A percentile compares a stretch with the other conserved stretches of the same genome.
Conservation (phyloP, 139 green algal genomes). For the Edaphochlamys debaryana region DNA sequence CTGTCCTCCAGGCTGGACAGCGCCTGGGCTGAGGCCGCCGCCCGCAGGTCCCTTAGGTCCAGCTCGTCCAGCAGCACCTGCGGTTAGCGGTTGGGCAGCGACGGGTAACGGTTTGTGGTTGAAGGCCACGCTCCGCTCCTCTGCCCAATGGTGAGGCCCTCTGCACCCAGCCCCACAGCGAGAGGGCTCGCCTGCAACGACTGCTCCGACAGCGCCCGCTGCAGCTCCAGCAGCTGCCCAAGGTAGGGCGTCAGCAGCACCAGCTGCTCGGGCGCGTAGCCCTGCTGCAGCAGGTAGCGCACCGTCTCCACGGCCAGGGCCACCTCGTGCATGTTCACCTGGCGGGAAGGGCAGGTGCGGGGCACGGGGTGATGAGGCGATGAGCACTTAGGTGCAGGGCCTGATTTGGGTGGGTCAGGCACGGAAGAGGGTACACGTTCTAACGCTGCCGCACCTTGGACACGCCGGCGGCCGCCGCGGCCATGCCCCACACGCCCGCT, state of each 20-base stretch:
- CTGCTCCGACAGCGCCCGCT: conserved; percentile 37
- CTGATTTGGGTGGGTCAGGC: too few relatives aligned
- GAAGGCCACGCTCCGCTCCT: too few relatives aligned
- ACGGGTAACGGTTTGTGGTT: too few relatives aligned
- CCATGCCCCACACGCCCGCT: conserved; percentile 11
- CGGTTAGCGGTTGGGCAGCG: too few relatives aligned
- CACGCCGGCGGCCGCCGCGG: conserved; percentile 20
- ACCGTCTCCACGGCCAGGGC: conserved; percentile 59
- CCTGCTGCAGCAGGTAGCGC: conserved; percentile 74
- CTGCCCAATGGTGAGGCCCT: too few relatives aligned
- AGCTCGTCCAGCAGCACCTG: conserved; percentile 49
- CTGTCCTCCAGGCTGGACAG: not conserved
- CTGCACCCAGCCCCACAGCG: too few relatives aligned
- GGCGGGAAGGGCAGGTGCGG: too few relatives aligned
- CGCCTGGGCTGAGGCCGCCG: not conserved
- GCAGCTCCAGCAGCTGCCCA: conserved; percentile 76
- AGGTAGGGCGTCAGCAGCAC: conserved; percentile 85
- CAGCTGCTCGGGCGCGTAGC: conserved; percentile 66
- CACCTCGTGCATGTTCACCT: conserved; percentile 65
- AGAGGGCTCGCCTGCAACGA: too few relatives aligned
- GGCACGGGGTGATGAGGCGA: too few relatives aligned
- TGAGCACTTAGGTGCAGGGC: too few relatives aligned
- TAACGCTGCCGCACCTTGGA: conserved; percentile 69
- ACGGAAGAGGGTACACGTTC: too few relatives aligned
- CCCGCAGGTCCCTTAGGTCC: conserved; percentile 49